Conservation (phyloP, 306 rosid species). For the Casuarina cunninghamiana region DNA sequence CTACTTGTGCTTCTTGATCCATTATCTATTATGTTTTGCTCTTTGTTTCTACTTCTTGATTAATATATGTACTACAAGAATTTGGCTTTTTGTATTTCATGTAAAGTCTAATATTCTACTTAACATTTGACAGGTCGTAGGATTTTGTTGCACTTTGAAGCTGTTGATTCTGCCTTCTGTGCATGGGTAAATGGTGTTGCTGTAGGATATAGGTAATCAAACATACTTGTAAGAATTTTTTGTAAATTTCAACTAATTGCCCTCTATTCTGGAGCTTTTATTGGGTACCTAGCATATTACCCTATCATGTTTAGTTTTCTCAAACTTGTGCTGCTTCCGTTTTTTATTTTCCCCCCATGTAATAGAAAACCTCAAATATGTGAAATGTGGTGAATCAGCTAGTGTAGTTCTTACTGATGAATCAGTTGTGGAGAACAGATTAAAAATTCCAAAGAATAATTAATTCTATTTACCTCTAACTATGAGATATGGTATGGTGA, state of each 20-base stretch:
- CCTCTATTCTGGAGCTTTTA: not conserved
- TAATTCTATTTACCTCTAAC: too few species aligned
- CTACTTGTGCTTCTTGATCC: conserved; percentile 1
- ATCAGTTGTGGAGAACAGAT: not conserved
- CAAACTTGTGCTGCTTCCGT: not conserved
- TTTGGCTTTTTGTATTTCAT: not conserved
- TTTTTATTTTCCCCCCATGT: not conserved
- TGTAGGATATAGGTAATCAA: conserved; percentile 77
- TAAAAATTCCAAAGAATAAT: too few species aligned
- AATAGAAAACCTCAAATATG: not conserved
- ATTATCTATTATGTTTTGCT: not conserved
- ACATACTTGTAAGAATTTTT: conserved; percentile 2
- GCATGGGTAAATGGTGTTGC: conserved; percentile 89
- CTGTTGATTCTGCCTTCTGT: conserved; percentile 94
- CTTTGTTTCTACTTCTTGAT: conserved; percentile 10
- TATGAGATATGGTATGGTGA: not conserved
- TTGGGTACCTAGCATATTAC: not conserved
- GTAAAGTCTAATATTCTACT: conserved; percentile 14
- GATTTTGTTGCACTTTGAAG: conserved; percentile 91
- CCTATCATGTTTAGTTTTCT: conserved; percentile 2
- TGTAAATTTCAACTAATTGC: not conserved
- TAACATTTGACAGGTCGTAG: conserved; percentile 71
- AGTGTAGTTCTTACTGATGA: not conserved
- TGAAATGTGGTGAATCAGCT: not conserved
- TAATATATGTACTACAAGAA: conserved; percentile 5